phyloP scores from a whole-genome alignment of 768 basidiomycete species.

The Xerocomellus amylosporus region DNA sequence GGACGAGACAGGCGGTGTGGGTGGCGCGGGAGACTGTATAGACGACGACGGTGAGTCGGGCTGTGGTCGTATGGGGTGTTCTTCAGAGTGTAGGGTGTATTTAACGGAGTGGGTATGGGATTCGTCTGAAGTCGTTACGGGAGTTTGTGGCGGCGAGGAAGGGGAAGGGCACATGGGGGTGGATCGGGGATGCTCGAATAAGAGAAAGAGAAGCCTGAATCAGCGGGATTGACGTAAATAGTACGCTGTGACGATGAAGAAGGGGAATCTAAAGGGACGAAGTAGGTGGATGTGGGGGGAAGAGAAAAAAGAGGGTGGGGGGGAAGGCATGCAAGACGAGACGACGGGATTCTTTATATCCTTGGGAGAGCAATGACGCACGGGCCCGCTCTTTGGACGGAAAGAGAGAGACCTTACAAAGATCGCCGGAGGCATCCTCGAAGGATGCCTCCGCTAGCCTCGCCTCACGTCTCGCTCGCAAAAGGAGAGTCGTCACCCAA shows the following conservation, averaged over 20 bases:
- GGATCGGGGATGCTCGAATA: slow-evolving; percentile 23
- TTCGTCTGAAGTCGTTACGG: slow-evolving; percentile 19
- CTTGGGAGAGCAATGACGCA: slow-evolving; percentile 24
- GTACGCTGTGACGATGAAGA: slow-evolving; percentile 7
- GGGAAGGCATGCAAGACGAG: slow-evolving; percentile 8
- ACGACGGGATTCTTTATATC: slow-evolving; percentile 25
- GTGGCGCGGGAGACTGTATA: slow-evolving; percentile 21
- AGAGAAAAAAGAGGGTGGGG: slow-evolving; percentile 9
- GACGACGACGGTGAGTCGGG: slow-evolving; percentile 13
- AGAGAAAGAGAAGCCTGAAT: slow-evolving; percentile 11
- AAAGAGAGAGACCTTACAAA: slow-evolving; percentile 16
- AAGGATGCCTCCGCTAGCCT: slow-evolving; percentile 23
- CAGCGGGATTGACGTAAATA: slow-evolving; percentile 24
- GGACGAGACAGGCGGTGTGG: slow-evolving; percentile 12
- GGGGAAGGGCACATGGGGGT: slow-evolving; percentile 25
- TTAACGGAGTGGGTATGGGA: slow-evolving; percentile 6
- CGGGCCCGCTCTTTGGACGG: slow-evolving; percentile 25
- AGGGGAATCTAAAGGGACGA: slow-evolving; percentile 13
- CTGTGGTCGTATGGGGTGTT: slow-evolving; percentile 3
- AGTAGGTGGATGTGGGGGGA: slow-evolving; percentile 18
- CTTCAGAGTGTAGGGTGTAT: slow-evolving; percentile 6
- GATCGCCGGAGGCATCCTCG: slow-evolving; percentile 21
- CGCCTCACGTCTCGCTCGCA: slow-evolving; percentile 9
- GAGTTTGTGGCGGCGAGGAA: slow-evolving; percentile 26
- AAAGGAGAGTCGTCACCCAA: slow-evolving; percentile 15